Evolutionary conservation across 768 basidiomycete species (phyloP), one percentile per base, ranked within the genome.

Genomic region (Grammothele lineata): DNA sequence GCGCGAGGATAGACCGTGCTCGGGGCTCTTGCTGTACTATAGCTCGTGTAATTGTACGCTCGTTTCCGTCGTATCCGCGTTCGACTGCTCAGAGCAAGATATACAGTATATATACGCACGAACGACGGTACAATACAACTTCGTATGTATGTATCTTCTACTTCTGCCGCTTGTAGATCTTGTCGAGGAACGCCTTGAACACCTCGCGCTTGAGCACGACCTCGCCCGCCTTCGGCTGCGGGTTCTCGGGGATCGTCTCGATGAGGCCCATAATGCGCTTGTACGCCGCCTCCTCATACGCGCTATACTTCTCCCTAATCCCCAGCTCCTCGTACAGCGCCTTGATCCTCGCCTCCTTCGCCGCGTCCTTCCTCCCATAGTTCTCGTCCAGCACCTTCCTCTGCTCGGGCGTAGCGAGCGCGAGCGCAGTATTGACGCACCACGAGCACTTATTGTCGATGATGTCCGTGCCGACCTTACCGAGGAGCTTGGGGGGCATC

Each of bases 391-490:
- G 70, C 21, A 81, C 62, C 22, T 64, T 63, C 27, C 78, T 75
- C 63, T 86, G 84, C n/a, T 60, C 74, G 0, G 78, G 69, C 4
- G 68, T 72, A 2, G 76, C 81, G 34, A 72, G 63, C 15, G 68
- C 64, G 48, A 98, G 74, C 23, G 92, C 96, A 18, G 81, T 83
- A 69, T 96, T 97, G 66, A 98, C 76, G 57, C 85, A 85, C 96
- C 95, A 99, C 15, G 87, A 87, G 68, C 95, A 98, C 71, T 99
- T 99, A 81, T 97, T 97, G 69, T 99, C 95, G 48, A 97, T 66
- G 60, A 99, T 99, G 65, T 98, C 96, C 14, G 95, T 98, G 18
- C 95, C 96, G 49, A 99, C 83, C 71, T 99, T 98, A 38, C 95
- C 95, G 42, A 97, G 87, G 57, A 87, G 77, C 67, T 93, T 92